phyloP scores from a whole-genome alignment of 2,329 filamentous ascomycete species.

The Neurospora sp. region DNA sequence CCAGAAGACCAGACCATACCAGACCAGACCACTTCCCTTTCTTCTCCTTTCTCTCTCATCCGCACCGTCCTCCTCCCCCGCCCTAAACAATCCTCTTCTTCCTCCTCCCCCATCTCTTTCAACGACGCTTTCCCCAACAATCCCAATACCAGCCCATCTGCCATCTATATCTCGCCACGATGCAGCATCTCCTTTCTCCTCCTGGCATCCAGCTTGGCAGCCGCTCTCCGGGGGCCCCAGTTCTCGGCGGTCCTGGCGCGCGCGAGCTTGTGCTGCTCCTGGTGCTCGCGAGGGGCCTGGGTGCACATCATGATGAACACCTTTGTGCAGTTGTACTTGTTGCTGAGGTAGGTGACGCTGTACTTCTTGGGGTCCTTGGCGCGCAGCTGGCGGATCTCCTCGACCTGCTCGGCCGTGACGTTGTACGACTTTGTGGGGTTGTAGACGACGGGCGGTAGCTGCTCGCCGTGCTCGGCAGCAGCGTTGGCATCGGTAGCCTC shows the following conservation, averaged over 20 bases:
- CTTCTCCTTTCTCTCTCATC: neutral
- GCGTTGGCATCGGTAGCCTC: neutral
- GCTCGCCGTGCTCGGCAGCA: conserved; percentile 1
- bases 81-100: neutral
- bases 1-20: neutral
- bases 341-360: conserved; percentile 43
- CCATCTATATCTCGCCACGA: conserved; percentile 36
- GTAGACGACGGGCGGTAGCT: conserved; percentile 12
- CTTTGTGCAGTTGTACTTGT: conserved; percentile 44
- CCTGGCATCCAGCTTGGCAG: conserved; percentile 44
- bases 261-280: conserved; percentile 32
- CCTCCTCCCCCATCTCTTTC: neutral
- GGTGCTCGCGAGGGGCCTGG: conserved; percentile 38
- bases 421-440: conserved; percentile 30
- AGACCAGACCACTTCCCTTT: neutral
- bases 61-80: neutral
- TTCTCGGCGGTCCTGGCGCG: conserved; percentile 38
- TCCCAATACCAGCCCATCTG: neutral
- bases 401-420: conserved; percentile 44
- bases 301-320: conserved; percentile 50
- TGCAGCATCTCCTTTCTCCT: conserved; percentile 44
- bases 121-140: neutral
- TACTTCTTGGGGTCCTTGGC: conserved; percentile 42
- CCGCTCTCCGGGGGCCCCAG: conserved; percentile 46
- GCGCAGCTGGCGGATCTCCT: conserved; percentile 49